Conservation (phyloP, 257 asterid genomes). For the Euphrasia confusa region DNA sequence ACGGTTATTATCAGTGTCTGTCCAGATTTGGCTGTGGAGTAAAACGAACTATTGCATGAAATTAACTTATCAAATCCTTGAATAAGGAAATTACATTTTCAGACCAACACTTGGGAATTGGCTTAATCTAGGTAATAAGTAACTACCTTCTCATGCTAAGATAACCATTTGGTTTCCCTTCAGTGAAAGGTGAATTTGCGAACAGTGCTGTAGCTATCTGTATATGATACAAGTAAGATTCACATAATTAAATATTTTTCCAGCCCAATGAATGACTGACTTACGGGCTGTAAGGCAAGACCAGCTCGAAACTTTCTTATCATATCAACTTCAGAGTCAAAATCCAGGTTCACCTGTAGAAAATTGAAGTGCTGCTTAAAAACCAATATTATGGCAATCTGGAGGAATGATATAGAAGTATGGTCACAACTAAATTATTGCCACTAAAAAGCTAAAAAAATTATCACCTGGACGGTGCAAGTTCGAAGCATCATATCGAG, state of each 20-base stretch:
- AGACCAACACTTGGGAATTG: conserved; percentile 32
- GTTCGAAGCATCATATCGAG: conserved; percentile 96
- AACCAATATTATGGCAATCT: conserved; percentile 18
- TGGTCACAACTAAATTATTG: neutral
- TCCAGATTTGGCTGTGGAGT: conserved; percentile 86
- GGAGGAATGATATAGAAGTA: conserved; percentile 1
- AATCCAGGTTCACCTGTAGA: conserved; percentile 90
- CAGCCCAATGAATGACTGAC: conserved; percentile 29
- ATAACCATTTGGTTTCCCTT: conserved; percentile 90
- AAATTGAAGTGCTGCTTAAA: conserved; percentile 30
- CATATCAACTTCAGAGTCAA: conserved; percentile 94
- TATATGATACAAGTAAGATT: conserved; percentile 35
- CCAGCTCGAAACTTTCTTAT: conserved; percentile 94
- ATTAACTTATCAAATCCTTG: conserved; percentile 16
- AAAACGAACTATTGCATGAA: conserved; percentile 20
- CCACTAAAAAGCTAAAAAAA: neutral
- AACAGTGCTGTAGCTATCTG: conserved; percentile 98
- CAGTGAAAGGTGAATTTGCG: conserved; percentile 97
- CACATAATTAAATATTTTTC: conserved; percentile 16
- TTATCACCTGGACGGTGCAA: conserved; percentile 86
- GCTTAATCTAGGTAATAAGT: conserved; percentile 20
- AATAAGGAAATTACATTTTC: conserved; percentile 17
- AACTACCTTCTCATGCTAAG: conserved; percentile 96
- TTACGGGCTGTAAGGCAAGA: conserved; percentile 93
- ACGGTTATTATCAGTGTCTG: conserved; percentile 90